Evolutionary conservation across 192 early-diverging fungal species (phyloP).

Genomic region (Glomus cerebriforme): DNA sequence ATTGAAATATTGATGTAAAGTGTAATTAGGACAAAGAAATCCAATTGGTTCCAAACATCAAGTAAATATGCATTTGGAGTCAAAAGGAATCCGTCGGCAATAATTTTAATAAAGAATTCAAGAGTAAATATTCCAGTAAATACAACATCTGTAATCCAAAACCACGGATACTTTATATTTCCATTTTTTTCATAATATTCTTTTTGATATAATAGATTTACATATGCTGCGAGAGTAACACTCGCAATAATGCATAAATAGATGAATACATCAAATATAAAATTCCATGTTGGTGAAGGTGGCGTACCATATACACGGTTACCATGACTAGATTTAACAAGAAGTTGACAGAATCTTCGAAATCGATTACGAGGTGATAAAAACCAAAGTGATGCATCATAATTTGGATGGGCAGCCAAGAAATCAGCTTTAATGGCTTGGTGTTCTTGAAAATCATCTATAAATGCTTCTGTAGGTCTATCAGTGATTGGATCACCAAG

Average conservation of each 20-base stretch:
- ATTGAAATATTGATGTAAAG: constrained; percentile 52
- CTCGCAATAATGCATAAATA: constrained; percentile 50
- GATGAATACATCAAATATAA: constrained; percentile 49
- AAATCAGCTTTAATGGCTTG: constrained; percentile 46
- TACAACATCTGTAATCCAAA: constrained; percentile 44
- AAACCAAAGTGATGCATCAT: constrained; percentile 55
- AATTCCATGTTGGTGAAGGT: constrained; percentile 44
- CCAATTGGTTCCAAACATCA: constrained; percentile 60
- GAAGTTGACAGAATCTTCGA: constrained; percentile 47
- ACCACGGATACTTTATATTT: constrained; percentile 16
- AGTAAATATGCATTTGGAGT: constrained; percentile 62
- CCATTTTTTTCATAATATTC: constrained; percentile 35
- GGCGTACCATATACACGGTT: constrained; percentile 47
- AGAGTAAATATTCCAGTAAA: constrained; percentile 55
- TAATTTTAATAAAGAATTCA: constrained; percentile 56
- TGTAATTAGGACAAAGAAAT: constrained; percentile 58
- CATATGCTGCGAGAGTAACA: constrained; percentile 50
- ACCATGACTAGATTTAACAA: constrained; percentile 54
- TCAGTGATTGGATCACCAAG: constrained; percentile 14
- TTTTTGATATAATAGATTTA: constrained; percentile 49
- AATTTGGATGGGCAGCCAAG: constrained; percentile 47
- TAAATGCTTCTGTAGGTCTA: constrained; percentile 21
- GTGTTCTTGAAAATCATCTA: constrained; percentile 43
- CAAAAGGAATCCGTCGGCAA: constrained; percentile 63
- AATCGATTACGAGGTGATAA: constrained; percentile 51